Evolutionary conservation across 495 filamentous ascomycete species (phyloP).

Genomic region (Neurospora tetraspora): DNA sequence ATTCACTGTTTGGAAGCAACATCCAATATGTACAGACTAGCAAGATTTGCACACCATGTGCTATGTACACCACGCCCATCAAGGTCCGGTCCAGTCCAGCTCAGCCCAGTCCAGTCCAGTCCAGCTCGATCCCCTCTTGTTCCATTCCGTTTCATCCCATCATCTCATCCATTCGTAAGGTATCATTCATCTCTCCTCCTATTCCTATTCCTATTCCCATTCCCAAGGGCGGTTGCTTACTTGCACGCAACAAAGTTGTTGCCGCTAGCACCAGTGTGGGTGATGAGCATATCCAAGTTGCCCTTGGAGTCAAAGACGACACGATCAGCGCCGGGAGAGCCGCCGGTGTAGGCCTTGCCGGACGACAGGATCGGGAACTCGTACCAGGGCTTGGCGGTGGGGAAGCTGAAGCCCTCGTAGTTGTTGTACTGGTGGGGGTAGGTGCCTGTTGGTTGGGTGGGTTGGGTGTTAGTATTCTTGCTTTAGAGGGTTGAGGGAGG

Average conservation of each 20-base stretch:
- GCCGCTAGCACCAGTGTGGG: conserved; percentile 57
- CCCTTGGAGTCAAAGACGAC: conserved; percentile 52
- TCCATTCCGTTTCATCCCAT: not conserved
- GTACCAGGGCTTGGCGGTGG: conserved; percentile 46
- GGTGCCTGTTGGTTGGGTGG: conserved; percentile 18
- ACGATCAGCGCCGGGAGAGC: conserved; percentile 60
- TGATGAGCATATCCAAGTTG: conserved; percentile 49
- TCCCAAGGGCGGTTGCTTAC: not conserved
- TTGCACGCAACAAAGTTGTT: conserved; percentile 54
- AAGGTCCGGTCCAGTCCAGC: not conserved
- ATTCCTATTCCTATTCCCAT: not conserved
- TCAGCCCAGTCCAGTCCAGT: not conserved
- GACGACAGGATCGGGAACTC: conserved; percentile 59
- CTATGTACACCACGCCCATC: not conserved
- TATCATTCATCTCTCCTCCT: not conserved
- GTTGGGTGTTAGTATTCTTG: not conserved
- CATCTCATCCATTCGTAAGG: not conserved
- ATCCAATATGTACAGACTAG: not conserved
- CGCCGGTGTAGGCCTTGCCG: conserved; percentile 46
- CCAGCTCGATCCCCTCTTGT: not conserved
- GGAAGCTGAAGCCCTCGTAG: conserved; percentile 64
- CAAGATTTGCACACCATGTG: not conserved
- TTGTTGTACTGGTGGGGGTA: conserved; percentile 69
- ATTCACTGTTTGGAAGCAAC: not conserved
- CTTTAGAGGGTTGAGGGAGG: not conserved